Percentiles rank a stretch among this genome's conserved stretches.
Evolutionary conservation across 2,329 filamentous ascomycete species (phyloP).

Genomic region (Arthroderma sp.): DNA sequence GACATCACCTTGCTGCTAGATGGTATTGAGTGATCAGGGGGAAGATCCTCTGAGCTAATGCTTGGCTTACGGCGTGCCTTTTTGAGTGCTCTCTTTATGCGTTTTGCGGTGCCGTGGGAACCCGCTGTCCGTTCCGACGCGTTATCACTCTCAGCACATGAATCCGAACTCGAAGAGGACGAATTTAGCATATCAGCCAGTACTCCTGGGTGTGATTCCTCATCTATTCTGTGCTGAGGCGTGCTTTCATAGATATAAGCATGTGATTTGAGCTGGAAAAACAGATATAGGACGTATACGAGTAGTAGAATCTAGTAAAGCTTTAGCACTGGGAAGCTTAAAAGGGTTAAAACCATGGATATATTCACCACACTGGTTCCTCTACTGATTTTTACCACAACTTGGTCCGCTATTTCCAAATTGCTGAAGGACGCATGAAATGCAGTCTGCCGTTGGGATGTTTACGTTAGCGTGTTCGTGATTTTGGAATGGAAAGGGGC

Average conservation of each 20-base stretch:
- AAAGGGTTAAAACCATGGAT: neutral
- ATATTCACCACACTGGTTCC: slow-evolving; percentile 67
- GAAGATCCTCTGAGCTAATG: slow-evolving; percentile 51
- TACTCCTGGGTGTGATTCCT: slow-evolving; percentile 75
- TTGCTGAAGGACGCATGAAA: slow-evolving; percentile 79
- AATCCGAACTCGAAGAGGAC: slow-evolving; percentile 40
- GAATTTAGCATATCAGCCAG: slow-evolving; percentile 69
- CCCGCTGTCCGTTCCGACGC: slow-evolving; percentile 57
- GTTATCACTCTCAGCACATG: slow-evolving; percentile 38
- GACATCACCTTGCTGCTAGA: slow-evolving; percentile 6
- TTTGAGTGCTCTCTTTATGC: slow-evolving; percentile 62
- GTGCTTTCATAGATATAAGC: slow-evolving; percentile 73
- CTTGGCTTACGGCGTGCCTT: slow-evolving; percentile 65
- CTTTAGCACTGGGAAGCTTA: neutral
- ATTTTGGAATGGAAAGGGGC: neutral
- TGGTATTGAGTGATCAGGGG: neutral
- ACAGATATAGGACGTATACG: slow-evolving; percentile 70
- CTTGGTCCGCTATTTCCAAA: slow-evolving; percentile 46
- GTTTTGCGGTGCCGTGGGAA: slow-evolving; percentile 55
- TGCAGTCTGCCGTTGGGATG: slow-evolving; percentile 47
- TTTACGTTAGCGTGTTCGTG: neutral
- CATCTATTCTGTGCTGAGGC: slow-evolving; percentile 83
- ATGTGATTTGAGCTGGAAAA: slow-evolving; percentile 87
- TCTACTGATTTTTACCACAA: slow-evolving; percentile 73
- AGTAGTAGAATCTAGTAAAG: slow-evolving; percentile 52